These are phyloP conservation scores for Pseudognaphalium luteoalbum DNA, from an alignment of 129 eudicot species.

Conservation along the genomic window DNA sequence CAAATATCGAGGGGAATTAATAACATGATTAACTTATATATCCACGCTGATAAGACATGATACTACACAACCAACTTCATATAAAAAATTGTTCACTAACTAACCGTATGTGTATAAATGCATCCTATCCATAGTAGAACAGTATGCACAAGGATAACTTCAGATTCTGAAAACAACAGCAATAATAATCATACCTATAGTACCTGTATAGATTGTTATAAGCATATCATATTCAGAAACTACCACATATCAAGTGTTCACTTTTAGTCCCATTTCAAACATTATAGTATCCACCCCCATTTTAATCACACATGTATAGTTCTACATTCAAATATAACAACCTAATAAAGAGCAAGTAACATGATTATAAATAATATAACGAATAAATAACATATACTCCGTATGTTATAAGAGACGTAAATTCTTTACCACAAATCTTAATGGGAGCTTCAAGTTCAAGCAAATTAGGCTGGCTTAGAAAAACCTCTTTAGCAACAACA, in stretches of 20 bases:
- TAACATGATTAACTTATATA: background rate
- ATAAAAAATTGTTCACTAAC: background rate
- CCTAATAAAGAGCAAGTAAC: background rate
- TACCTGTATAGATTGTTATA: background rate
- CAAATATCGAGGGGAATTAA: background rate
- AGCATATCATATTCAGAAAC: background rate
- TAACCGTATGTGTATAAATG: background rate
- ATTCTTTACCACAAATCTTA: slow-evolving; percentile 65
- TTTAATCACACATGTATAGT: background rate
- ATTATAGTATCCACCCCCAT: background rate
- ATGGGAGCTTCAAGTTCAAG: slow-evolving; percentile 87
- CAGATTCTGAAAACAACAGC: background rate
- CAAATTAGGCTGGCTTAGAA: slow-evolving; percentile 71
- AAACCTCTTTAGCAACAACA: slow-evolving; percentile 57
- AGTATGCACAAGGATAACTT: slow-evolving; percentile 6
- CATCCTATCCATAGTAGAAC: background rate
- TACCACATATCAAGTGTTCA: background rate
- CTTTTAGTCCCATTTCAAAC: background rate
- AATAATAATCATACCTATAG: background rate
- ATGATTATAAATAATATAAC: background rate
- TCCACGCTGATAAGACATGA: background rate
- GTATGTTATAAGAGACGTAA: background rate
- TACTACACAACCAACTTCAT: background rate
- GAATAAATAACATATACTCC: background rate
- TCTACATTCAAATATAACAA: background rate